Evolutionary conservation across 371 early-diverging fungal genomes (phyloP), one percentile per base, ranked within the genome.

Genomic region (Basidiobolus meristosporus): DNA sequence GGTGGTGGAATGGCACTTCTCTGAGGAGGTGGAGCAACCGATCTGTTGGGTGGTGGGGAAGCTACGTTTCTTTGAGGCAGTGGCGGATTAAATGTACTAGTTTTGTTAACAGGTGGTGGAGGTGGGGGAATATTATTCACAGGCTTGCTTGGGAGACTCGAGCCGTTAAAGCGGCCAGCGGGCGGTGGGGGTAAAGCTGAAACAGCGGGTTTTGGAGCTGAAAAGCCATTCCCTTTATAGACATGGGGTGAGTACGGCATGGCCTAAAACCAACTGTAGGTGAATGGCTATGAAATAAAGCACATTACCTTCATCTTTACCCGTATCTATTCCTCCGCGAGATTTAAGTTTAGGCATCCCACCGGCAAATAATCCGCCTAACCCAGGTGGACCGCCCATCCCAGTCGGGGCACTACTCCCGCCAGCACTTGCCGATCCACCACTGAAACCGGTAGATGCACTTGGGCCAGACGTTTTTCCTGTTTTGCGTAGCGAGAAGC

Each of bases 331-430:
- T 29, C 55, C 55, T 14, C 58, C 56, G 40, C 62, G 48, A 51
- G 45, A 64, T 50, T 69, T 63, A n/a, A 76, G 55, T 7, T 65
- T 65, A 31, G 77, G 77, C 60, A 76, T 65, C 26, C 73, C 77
- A 40, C 63, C 62, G 12, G 70, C 67, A 55, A 76, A 73, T 9
- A 76, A 47, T 10, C 72, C 73, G 18, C 68, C 77, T 11, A 76
- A 53, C 15, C 42, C 33, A 3, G 45, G 38, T 1, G 53, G 51
- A 19, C 46, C 40, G 7, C 4, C 34, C 14, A 14, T n/a, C n/a
- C n/a, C n/a, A n/a, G n/a, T n/a, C n/a, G n/a, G n/a, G n/a, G n/a
- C n/a, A n/a, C n/a, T n/a, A n/a, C n/a, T n/a, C n/a, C n/a, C n/a
- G n/a, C n/a, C n/a, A n/a, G n/a, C n/a, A n/a, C n/a, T n/a, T n/a